Percentiles rank a stretch among this genome's conserved stretches.
Conservation (phyloP, 2,329 filamentous ascomycete genomes). For the Eutypella sp. region DNA sequence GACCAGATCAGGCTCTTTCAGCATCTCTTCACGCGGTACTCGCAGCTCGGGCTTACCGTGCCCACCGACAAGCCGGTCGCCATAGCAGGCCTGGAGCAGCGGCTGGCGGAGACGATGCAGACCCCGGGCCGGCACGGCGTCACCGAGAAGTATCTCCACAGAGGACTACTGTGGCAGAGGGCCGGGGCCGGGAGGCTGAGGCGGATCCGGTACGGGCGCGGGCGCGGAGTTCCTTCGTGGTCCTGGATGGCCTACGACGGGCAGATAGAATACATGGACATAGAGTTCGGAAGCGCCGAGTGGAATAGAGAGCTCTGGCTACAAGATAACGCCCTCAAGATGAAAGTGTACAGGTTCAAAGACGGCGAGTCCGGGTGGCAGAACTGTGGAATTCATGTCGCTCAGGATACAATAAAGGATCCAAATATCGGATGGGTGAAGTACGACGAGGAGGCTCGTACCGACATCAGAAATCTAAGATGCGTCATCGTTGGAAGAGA, state of each 20-base stretch:
- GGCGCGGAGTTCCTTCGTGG: conserved; percentile 3
- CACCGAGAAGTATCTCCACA: background rate
- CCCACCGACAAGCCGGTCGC: conserved; percentile 4
- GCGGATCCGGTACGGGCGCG: background rate
- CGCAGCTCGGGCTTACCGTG: conserved; percentile 2
- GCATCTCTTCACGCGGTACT: conserved; percentile 3
- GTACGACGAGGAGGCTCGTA: no score
- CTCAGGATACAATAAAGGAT: no score
- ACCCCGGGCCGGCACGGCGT: conserved; percentile 2
- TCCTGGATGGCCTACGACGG: conserved; percentile 9
- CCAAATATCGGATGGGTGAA: no score
- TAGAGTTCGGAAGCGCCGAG: conserved; percentile 1
- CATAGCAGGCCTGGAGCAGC: conserved; percentile 4
- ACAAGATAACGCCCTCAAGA: no score
- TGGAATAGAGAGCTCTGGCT: no score
- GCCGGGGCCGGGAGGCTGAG: background rate
- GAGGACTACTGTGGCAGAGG: conserved; percentile 5
- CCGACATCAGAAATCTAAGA: no score
- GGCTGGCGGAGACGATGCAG: background rate
- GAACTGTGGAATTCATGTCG: no score
- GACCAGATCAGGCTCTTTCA: background rate
- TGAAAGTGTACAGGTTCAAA: no score
- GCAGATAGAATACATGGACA: conserved; percentile 8
- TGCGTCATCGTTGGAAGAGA: no score
- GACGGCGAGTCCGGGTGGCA: no score